Percentiles rank a stretch among this genome's conserved stretches.
Evolutionary conservation across 768 basidiomycete genomes (phyloP).

Genomic region (Mycena albidolilacea): DNA sequence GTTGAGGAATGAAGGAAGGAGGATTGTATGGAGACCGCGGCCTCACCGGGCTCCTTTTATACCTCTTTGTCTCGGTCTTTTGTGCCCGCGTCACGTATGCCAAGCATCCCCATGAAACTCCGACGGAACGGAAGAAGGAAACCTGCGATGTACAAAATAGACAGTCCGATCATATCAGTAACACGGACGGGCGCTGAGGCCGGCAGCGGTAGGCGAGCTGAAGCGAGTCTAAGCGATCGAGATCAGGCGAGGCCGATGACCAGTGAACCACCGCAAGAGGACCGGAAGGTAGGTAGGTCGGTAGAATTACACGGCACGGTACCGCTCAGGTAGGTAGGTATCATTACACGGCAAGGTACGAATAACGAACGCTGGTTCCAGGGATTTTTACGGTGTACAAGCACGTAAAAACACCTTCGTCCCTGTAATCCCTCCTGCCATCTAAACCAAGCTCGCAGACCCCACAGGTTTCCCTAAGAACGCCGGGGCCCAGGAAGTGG

Average conservation of each 20-base stretch:
- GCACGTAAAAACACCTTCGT: too few species aligned
- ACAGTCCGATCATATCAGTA: neutral
- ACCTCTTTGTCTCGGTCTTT: neutral
- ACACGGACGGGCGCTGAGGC: neutral
- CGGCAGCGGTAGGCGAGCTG: neutral
- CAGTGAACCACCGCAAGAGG: neutral
- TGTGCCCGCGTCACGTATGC: neutral
- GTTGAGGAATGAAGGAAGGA: neutral
- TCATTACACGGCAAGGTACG: too few species aligned
- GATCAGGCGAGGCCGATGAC: neutral
- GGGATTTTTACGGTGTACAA: too few species aligned
- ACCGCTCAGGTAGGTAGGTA: too few species aligned
- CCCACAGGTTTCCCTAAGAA: too few species aligned
- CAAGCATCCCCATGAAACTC: neutral
- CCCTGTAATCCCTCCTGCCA: too few species aligned
- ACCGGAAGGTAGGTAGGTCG: too few species aligned
- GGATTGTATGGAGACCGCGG: neutral
- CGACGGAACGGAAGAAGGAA: neutral
- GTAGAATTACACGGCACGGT: too few species aligned
- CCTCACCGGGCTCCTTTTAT: neutral
- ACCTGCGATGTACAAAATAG: neutral
- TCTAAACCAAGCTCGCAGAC: too few species aligned
- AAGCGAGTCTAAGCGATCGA: neutral
- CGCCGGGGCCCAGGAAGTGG: too few species aligned
- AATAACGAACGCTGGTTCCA: too few species aligned